Evolutionary conservation across 805 yeast genomes (phyloP).

Genomic region (Sungouiella thailandica): DNA sequence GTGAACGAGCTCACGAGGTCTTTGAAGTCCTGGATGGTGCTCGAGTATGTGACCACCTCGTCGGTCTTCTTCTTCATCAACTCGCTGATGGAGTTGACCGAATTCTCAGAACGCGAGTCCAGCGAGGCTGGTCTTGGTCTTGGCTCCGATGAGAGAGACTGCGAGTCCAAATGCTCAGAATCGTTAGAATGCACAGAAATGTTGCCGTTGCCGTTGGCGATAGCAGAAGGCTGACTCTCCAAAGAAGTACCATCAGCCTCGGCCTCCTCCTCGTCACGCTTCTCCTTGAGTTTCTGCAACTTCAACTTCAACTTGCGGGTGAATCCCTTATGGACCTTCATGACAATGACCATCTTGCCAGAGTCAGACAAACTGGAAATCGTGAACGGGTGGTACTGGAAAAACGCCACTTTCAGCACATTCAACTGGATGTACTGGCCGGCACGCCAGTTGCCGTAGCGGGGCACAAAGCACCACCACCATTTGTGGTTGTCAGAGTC

Average conservation of each 20-base stretch:
- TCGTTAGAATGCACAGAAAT: too few species aligned
- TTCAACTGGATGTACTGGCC: conserved; percentile 45
- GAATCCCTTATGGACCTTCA: conserved; percentile 39
- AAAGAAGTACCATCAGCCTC: conserved; percentile 1
- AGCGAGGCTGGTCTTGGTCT: too few species aligned
- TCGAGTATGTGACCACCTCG: neutral
- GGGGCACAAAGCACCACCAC: conserved; percentile 28
- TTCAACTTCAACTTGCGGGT: conserved; percentile 32
- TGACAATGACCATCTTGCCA: conserved; percentile 36
- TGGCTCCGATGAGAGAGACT: too few species aligned
- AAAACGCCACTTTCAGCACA: conserved; percentile 30
- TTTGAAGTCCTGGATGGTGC: neutral
- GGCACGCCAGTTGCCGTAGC: conserved; percentile 40
- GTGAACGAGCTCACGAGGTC: conserved; percentile 1
- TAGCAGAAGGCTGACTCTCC: too few species aligned
- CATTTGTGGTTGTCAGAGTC: conserved; percentile 17
- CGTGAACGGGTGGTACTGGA: conserved; percentile 47
- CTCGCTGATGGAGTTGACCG: neutral
- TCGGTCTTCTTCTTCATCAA: neutral
- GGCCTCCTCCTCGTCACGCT: conserved; percentile 10
- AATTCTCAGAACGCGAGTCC: neutral
- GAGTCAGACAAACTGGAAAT: conserved; percentile 35
- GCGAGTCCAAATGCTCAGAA: too few species aligned
- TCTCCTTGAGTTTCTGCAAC: conserved; percentile 16
- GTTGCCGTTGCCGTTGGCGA: too few species aligned